phyloP scores from a whole-genome alignment of 2,329 filamentous ascomycete species.

The Xylaria sp. region DNA sequence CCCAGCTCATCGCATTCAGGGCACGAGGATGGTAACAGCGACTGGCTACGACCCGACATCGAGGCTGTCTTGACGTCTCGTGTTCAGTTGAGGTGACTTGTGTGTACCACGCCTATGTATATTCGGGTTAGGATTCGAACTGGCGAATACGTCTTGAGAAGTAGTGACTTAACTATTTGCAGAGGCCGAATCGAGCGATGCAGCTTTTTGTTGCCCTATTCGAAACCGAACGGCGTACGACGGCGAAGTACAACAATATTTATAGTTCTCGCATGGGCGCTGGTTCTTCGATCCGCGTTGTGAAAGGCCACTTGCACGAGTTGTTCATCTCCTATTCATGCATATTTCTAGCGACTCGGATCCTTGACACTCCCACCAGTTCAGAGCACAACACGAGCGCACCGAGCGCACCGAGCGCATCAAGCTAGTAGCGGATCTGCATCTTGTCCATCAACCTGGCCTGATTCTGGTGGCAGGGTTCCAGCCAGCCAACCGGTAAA shows the following conservation, averaged over 20 bases:
- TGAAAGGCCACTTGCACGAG: not conserved
- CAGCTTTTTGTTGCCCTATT: not conserved
- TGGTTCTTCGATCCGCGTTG: not conserved
- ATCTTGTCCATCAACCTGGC: not conserved
- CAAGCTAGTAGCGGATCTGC: constrained; percentile 1
- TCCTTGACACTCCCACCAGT: not conserved
- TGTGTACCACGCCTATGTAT: not conserved
- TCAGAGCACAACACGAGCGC: not conserved
- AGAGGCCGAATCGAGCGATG: not conserved
- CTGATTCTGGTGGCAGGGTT: not conserved
- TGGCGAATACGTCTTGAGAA: not conserved
- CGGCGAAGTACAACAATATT: not conserved
- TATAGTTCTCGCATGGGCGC: not conserved
- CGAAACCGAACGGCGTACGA: not conserved
- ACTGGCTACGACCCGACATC: not conserved
- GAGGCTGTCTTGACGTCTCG: not conserved
- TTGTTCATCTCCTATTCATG: not conserved
- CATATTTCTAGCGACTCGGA: not conserved
- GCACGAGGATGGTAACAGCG: too few species aligned
- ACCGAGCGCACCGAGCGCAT: not conserved
- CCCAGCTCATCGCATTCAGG: not conserved
- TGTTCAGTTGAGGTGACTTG: not conserved
- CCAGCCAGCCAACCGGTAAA: constrained; percentile 2
- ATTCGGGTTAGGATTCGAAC: not conserved
- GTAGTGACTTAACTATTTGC: constrained; percentile 3